Base-by-base conservation (phyloP, 2,329 filamentous ascomycete species). In the Aspergillus pseudotamarii region DNA sequence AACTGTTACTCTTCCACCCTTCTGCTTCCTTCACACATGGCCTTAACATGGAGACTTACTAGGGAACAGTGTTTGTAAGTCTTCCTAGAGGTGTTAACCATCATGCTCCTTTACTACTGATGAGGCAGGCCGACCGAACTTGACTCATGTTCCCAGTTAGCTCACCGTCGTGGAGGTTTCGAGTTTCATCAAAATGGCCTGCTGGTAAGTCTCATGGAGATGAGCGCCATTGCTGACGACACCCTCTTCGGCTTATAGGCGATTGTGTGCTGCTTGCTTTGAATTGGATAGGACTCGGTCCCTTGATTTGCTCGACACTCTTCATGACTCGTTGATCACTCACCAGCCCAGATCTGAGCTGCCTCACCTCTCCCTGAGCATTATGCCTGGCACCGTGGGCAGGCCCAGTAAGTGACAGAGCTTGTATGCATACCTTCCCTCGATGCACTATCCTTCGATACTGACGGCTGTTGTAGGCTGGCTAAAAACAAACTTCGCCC, bases 331-430 rank as follows among this genome's bases (percentile, higher is more conserved):
- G n/a, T 8, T n/a, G 16, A 38, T n/a, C 26, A 28, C 16, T 16
- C 45, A 51, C 30, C 23, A 32, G n/a, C 26, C 53, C 4, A 26
- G n/a, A 55, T 26, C 32, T 38, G 26, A 45, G 26, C 28, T 51
- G 32, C 21, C 16, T 21, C 43, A 41, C 57, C 63, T 57, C 51
- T 61, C 43, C 54, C 43, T 60, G 63, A 67, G 63, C 65, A 65
- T 62, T 50, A 50, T 41, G 58, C 59, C 61, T 63, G 55, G 63
- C 59, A 57, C 48, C 58, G 67, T 57, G 68, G 63, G 53, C 63
- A 45, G 43, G 66, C 57, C 65, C 67, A 70, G 68, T 69, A 63
- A 63, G 60, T 60, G 61, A 66, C 64, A 67, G 65, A 64, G 56
- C 57, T 61, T 66, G 65, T 67, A 60, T 60, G 65, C 60, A 41